Base-by-base conservation (phyloP, 176 grass and related monocot genomes). In the Echinochloa phyllopogon region DNA sequence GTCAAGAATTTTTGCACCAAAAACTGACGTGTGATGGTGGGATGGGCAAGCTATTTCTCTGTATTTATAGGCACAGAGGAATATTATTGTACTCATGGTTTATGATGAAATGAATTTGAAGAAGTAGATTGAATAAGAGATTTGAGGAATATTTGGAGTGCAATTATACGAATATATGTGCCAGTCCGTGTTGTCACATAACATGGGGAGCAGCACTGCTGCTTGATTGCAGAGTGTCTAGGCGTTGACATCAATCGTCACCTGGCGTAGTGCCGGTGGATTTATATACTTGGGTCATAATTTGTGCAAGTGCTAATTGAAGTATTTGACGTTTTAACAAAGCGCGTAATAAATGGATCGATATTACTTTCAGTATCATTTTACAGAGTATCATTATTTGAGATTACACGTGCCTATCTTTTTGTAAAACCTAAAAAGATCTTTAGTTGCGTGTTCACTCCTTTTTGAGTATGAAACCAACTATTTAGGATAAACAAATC, bases 1-100 rank as follows among this genome's bases (percentile, higher is more conserved):
- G 24, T 40, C 14, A 51, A 47, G 11, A 36, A 38, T 24, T 29
- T 48, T 53, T 27, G 21, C n/a, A 21, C n/a, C 10, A 23, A 59
- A 23, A 59, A 23, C 3, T 59, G 37, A 36, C 2, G 64, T 25
- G 8, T 21, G 84, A 33, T 80, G 66, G 72, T 73, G 21, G 56
- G 21, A 16, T 44, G 18, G 21, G n/a, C 10, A 43, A 29, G 17
- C 7, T 20, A 40, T 14, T 57, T 1, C 24, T 0, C 42, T 44
- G 69, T 66, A 87, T 87, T 87, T 87, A 66, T 81, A 81, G 85
- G 44, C 10, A 1, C 9, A 49, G 6, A 25, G 14, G 55, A 41
- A 71, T 58, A 23, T 10, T 58, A 23, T 10, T 60, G 63, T 41
- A 23, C 38, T 4, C 61, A 64, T 50, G 29, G 76, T 65, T 16